phyloP scores from a whole-genome alignment of 2,329 filamentous ascomycete species.

The Ascochyta viciae-villosae region DNA sequence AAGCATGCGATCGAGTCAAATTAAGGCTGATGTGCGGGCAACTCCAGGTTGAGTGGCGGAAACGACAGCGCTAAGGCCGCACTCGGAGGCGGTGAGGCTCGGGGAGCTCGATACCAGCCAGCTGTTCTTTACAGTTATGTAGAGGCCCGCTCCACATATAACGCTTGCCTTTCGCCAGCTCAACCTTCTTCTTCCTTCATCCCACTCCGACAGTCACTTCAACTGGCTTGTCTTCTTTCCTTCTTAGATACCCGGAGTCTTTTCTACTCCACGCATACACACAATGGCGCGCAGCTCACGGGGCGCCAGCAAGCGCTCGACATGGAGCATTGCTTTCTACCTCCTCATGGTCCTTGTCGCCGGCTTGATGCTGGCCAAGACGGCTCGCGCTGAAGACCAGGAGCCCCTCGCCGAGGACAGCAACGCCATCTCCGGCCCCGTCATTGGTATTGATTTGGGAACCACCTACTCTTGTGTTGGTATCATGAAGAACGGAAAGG shows the following conservation, averaged over 20 bases:
- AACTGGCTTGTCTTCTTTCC: constrained; percentile 31
- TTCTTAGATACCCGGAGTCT: constrained; percentile 41
- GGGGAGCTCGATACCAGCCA: constrained; percentile 33
- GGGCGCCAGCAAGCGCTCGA: constrained; percentile 74
- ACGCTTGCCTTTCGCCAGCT: constrained; percentile 33
- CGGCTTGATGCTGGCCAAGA: constrained; percentile 83
- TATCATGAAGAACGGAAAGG: constrained; percentile 63
- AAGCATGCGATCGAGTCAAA: constrained; percentile 36
- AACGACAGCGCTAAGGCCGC: constrained; percentile 25
- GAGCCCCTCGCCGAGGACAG: constrained; percentile 67
- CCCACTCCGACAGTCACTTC: constrained; percentile 25
- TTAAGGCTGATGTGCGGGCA: constrained; percentile 40
- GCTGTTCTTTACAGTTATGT: constrained; percentile 34
- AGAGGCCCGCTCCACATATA: constrained; percentile 38
- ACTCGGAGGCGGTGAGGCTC: constrained; percentile 27
- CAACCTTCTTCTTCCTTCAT: constrained; percentile 29
- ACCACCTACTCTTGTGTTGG: constrained; percentile 94
- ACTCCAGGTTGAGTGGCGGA: constrained; percentile 9
- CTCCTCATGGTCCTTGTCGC: constrained; percentile 85
- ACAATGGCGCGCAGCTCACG: constrained; percentile 67
- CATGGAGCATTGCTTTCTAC: constrained; percentile 90
- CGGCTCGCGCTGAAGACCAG: constrained; percentile 75
- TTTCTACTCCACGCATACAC: constrained; percentile 35
- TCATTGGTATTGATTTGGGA: constrained; percentile 87
- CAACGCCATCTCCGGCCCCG: constrained; percentile 54